These are phyloP conservation scores for Erythrobasidium yunnanense DNA, from an alignment of 768 basidiomycete species.

Conservation along the genomic window DNA sequence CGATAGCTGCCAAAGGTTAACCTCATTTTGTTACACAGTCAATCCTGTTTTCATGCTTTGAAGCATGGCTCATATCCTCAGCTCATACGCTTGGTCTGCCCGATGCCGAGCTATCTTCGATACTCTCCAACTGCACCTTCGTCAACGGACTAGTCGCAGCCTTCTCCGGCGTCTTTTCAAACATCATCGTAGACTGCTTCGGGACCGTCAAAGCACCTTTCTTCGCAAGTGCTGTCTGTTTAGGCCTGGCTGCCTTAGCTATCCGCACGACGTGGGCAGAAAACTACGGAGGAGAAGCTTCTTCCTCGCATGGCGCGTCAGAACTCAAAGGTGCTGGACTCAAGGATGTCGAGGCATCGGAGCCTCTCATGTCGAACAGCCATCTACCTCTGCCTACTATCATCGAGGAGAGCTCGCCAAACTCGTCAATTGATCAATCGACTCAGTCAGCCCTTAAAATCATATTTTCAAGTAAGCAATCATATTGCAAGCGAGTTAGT, in stretches of 20 bases:
- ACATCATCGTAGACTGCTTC: constrained; percentile 52
- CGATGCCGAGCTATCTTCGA: constrained; percentile 53
- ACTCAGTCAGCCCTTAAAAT: neutral
- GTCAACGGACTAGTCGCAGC: constrained; percentile 65
- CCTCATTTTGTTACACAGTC: constrained; percentile 2
- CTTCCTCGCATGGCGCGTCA: no score
- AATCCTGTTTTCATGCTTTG: constrained; percentile 51
- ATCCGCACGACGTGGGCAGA: constrained; percentile 57
- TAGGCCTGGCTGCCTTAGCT: constrained; percentile 51
- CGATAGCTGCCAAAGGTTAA: no score
- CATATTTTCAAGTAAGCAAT: neutral
- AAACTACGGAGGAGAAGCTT: constrained; percentile 63
- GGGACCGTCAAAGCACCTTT: constrained; percentile 56
- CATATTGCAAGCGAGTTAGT: neutral
- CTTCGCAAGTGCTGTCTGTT: constrained; percentile 52
- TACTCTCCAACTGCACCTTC: constrained; percentile 63
- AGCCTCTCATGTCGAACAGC: constrained; percentile 6
- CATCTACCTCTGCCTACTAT: neutral
- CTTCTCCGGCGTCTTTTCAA: constrained; percentile 56
- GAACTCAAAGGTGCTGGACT: no score
- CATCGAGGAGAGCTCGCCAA: neutral
- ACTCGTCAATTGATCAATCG: no score
- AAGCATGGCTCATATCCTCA: constrained; percentile 64
- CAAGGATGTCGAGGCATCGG: constrained; percentile 8
- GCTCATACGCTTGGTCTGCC: constrained; percentile 50